Base-by-base conservation (phyloP, 306 rosid species). In the Lathyrus tuberosus region DNA sequence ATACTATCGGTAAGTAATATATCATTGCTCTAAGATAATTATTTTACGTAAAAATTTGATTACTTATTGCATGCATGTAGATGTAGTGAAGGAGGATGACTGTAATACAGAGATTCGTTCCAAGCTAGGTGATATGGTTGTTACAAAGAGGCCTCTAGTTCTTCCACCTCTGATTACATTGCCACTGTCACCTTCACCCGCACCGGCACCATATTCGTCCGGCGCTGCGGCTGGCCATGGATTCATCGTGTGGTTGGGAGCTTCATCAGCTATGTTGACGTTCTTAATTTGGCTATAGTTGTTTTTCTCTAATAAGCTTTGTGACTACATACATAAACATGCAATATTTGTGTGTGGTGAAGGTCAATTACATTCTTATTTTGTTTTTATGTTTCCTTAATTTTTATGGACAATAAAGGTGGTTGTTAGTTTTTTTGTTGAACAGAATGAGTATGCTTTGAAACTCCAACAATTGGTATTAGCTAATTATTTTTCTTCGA, bases 1-100 rank as follows among this genome's bases (percentile, higher is more conserved):
- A 84, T 52, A 0, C 70, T 62, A 80, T 84, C 48, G 2, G 85
- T 84, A 73, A 26, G 7, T 28, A 7, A 26, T 26, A 5, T 56
- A 12, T 1, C 12, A 14, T 3, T 20, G 7, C 30, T 52, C n/a
- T 20, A 20, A 18, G 10, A 18, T 20, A 16, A 47, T 6, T 47
- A 47, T n/a, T 42, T 46, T 33, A 33, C 6, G 0, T 5, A 13
- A 43, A 43, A 13, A 1, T 14, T 44, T 44, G 18, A 46, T 14
- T 46, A 46, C 3, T 46, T 15, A 44, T 4, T 13, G n/a, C 2
- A 43, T 43, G 48, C 57, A 35, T 35, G 40, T 7, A 35, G 40
- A 35, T 35, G 40, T 35, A 35, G 40, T 35, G 10, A 7, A 35
- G 7, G 40, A 35, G 40, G 10, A 35, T n/a, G 49, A 13, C 16